A percentile compares a stretch with the other conserved stretches of the same genome.
Evolutionary conservation across 306 rosid species (phyloP).

Genomic region (Clitoria ternatea): DNA sequence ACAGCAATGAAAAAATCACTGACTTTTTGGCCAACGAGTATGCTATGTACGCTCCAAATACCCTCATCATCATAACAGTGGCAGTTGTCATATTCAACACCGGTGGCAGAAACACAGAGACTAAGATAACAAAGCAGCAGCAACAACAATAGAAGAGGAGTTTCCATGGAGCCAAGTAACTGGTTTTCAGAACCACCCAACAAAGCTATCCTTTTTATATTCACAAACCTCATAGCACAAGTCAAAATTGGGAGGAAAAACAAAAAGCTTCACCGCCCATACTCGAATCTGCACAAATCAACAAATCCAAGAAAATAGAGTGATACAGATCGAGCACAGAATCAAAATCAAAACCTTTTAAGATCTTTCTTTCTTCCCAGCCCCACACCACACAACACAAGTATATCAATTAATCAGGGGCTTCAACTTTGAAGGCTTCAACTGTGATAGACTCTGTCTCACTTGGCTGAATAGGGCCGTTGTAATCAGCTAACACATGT

Average conservation of each 20-base stretch:
- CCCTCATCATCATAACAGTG: constrained; percentile 63
- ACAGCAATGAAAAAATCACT: constrained; percentile 80
- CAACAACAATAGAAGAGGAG: background rate
- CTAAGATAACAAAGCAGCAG: constrained; percentile 14
- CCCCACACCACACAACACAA: no score
- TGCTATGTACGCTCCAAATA: constrained; percentile 54
- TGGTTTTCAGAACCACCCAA: background rate
- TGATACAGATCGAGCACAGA: background rate
- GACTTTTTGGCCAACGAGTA: constrained; percentile 70
- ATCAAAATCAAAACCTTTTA: background rate
- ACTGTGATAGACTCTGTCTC: no score
- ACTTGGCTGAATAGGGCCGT: no score
- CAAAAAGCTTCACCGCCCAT: background rate
- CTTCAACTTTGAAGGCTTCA: background rate
- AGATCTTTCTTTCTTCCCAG: background rate
- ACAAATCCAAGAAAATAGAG: background rate
- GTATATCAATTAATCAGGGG: no score
- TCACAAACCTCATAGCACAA: background rate
- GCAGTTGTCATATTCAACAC: constrained; percentile 40
- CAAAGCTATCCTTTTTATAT: background rate
- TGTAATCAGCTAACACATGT: no score
- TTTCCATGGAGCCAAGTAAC: constrained; percentile 20
- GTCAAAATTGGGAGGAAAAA: background rate
- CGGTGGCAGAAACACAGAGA: constrained; percentile 33
- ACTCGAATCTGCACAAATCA: background rate